Percentiles rank a stretch among this genome's conserved stretches.
Evolutionary conservation across 2,329 filamentous ascomycete genomes (phyloP).

Genomic region (Calonectria montana): DNA sequence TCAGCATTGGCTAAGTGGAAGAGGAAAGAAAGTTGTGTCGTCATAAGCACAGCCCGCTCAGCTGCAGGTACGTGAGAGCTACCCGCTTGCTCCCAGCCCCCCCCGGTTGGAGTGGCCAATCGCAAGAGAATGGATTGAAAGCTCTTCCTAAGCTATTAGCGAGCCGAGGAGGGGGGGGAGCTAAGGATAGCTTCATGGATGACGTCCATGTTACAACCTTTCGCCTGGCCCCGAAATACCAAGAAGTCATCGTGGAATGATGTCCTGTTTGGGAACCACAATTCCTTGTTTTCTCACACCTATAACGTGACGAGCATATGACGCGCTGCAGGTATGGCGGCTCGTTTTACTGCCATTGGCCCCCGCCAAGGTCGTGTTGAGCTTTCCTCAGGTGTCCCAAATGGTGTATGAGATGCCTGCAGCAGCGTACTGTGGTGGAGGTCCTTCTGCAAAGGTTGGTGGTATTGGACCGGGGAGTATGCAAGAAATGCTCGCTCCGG

Average conservation of each 20-base stretch:
- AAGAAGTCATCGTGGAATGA: slow-evolving; percentile 10
- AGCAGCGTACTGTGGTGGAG: slow-evolving; percentile 5
- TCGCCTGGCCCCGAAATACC: background rate
- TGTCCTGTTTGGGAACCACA: background rate
- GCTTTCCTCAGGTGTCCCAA: background rate
- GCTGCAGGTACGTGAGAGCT: slow-evolving; percentile 26
- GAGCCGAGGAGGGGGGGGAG: background rate
- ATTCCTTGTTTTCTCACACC: background rate
- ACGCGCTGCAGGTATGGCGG: slow-evolving; percentile 7
- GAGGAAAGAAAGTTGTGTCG: slow-evolving; percentile 5
- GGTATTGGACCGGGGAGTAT: background rate
- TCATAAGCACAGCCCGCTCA: slow-evolving; percentile 24
- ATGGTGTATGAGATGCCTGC: background rate
- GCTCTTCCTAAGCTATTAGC: slow-evolving; percentile 11
- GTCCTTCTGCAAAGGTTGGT: background rate
- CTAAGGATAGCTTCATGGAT: slow-evolving; percentile 4
- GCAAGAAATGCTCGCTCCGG: background rate
- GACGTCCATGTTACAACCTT: background rate
- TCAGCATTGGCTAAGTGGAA: slow-evolving; percentile 1
- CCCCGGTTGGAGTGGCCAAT: slow-evolving; percentile 14
- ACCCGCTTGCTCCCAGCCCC: slow-evolving; percentile 1
- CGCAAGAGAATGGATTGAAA: slow-evolving; percentile 12
- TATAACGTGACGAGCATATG: slow-evolving; percentile 16
- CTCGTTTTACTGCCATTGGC: slow-evolving; percentile 13
- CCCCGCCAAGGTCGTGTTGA: slow-evolving; percentile 20